phyloP scores from a whole-genome alignment of 257 asterid genomes.

The Nicotiana tomentosiformis region DNA sequence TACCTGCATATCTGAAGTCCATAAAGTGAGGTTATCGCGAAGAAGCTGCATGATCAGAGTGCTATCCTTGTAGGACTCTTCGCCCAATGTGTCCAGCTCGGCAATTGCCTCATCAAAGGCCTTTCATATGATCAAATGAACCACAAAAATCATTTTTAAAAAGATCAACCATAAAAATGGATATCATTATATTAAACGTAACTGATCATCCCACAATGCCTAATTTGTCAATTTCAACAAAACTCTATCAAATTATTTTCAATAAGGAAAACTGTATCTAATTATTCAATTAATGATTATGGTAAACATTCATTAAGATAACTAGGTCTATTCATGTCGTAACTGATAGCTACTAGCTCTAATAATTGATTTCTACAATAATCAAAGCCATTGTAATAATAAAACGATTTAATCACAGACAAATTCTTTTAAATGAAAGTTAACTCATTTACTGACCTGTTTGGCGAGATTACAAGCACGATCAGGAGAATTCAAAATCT shows the following conservation, averaged over 20 bases:
- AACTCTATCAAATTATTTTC: neutral
- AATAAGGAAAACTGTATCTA: too few species aligned
- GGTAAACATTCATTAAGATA: neutral
- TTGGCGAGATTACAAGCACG: conserved; percentile 85
- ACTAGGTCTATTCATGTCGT: neutral
- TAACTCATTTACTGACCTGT: conserved; percentile 38
- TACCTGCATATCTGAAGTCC: conserved; percentile 97
- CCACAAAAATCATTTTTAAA: neutral
- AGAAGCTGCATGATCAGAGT: conserved; percentile 95
- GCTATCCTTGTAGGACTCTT: conserved; percentile 94
- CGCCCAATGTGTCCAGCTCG: conserved; percentile 88
- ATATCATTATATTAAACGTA: neutral
- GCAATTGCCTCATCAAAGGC: conserved; percentile 95
- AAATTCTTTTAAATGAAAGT: too few species aligned
- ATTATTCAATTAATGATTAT: neutral
- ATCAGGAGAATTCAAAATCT: conserved; percentile 78
- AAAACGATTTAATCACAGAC: neutral
- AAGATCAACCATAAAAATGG: neutral
- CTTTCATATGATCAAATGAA: conserved; percentile 23
- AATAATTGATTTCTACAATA: neutral
- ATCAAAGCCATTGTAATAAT: neutral
- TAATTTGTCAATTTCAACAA: neutral
- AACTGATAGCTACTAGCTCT: neutral
- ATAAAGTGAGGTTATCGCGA: conserved; percentile 86
- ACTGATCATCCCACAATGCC: neutral